Percentiles rank a stretch among this genome's conserved stretches.
Evolutionary conservation across 2,329 filamentous ascomycete genomes (phyloP).

Genomic region (Venturia effusa): DNA sequence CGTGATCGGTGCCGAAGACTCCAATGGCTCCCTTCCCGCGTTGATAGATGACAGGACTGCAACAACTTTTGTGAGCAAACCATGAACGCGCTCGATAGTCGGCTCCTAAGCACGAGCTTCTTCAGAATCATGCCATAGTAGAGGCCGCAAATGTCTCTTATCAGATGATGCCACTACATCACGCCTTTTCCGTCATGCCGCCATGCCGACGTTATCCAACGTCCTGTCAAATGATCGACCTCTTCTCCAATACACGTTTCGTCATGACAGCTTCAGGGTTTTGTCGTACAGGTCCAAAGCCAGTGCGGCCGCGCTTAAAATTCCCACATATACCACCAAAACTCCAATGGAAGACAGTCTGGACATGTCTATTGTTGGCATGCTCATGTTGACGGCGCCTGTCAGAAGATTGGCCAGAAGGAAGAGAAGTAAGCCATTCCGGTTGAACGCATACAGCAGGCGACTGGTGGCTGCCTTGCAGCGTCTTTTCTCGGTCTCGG

Average conservation of each 20-base stretch:
- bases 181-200: not conserved
- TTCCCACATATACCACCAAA: constrained; percentile 59
- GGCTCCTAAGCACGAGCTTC: constrained; percentile 32
- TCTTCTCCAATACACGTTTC: not conserved
- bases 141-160: not conserved
- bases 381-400: constrained; percentile 74
- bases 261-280: not conserved
- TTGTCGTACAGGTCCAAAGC: constrained; percentile 54
- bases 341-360: constrained; percentile 59
- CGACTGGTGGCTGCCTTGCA: constrained; percentile 63
- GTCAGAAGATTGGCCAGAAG: constrained; percentile 82
- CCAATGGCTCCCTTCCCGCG: constrained; percentile 34
- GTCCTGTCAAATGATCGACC: not conserved
- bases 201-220: not conserved
- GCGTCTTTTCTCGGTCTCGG: constrained; percentile 45
- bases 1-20: constrained; percentile 37
- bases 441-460: constrained; percentile 75
- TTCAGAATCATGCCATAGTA: too few relatives aligned
- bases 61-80: constrained; percentile 35
- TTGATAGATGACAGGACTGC: constrained; percentile 37
- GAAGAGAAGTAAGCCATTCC: constrained; percentile 79
- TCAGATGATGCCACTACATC: not conserved
- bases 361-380: constrained; percentile 67
- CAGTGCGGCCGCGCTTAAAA: constrained; percentile 58
- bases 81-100: constrained; percentile 35